Evolutionary conservation across 805 yeast species (phyloP).

Genomic region (Wickerhamomyces alni): DNA sequence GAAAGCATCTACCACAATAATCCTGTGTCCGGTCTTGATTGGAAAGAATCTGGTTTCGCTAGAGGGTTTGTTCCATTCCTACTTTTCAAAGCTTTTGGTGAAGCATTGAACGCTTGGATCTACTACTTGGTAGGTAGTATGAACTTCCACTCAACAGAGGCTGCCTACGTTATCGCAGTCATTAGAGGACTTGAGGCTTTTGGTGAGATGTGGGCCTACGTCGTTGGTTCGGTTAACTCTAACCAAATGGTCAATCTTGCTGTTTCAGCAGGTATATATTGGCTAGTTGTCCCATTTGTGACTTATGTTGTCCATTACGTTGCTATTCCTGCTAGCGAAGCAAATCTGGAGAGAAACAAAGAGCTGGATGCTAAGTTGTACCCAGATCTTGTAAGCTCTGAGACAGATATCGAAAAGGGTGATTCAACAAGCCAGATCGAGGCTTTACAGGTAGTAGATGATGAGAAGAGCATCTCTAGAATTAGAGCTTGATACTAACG

Average conservation of each 20-base stretch:
- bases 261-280: conserved; percentile 21
- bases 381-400: too few relatives aligned
- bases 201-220: conserved; percentile 16
- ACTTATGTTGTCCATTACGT: conserved; percentile 5
- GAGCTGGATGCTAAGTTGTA: background rate
- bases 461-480: too few relatives aligned
- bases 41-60: conserved; percentile 13
- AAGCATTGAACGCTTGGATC: conserved; percentile 21
- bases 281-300: conserved; percentile 6
- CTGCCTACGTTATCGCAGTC: conserved; percentile 16
- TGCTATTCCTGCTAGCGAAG: conserved; percentile 3
- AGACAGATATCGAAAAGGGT: too few relatives aligned
- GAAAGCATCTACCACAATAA: conserved; percentile 5
- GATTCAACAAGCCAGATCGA: too few relatives aligned
- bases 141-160: conserved; percentile 15
- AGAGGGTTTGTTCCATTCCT: conserved; percentile 19
- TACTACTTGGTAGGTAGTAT: conserved; percentile 21
- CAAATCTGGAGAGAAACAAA: background rate
- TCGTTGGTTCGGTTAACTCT: conserved; percentile 18
- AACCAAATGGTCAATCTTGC: conserved; percentile 21
- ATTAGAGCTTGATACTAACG: too few relatives aligned
- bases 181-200: conserved; percentile 20
- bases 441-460: too few relatives aligned
- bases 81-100: conserved; percentile 18
- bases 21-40: conserved; percentile 14